Conservation (phyloP, 2,329 filamentous ascomycete genomes). For the Metarhizium guizhouense region DNA sequence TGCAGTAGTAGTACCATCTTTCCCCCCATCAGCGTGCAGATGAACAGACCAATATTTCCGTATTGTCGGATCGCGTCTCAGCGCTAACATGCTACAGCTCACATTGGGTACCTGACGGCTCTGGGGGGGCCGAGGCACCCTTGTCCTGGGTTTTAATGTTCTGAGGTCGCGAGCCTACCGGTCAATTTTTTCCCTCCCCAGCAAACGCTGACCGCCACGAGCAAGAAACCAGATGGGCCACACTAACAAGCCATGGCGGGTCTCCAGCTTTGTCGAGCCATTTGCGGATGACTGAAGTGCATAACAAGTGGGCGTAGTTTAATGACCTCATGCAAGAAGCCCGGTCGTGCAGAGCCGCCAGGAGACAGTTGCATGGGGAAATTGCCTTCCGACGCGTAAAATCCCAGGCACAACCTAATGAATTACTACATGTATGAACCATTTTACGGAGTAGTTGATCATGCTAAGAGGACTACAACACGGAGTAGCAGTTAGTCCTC, state of each 20-base stretch:
- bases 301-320: constrained; percentile 8
- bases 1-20: neutral
- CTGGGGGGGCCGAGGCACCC: neutral
- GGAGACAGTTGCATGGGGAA: constrained; percentile 3
- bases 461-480: no score
- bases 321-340: constrained; percentile 9
- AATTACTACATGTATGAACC: neutral
- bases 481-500: no score
- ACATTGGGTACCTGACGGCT: neutral
- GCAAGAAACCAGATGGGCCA: neutral
- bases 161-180: no score
- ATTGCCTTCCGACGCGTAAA: constrained; percentile 2
- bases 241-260: constrained; percentile 1
- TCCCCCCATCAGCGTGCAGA: neutral
- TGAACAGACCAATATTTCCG: neutral
- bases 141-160: neutral
- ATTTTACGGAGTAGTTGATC: neutral
- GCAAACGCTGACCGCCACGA: neutral
- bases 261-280: constrained; percentile 11
- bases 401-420: neutral
- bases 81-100: neutral
- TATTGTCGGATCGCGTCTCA: neutral
- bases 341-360: neutral
- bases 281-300: constrained; percentile 5
- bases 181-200: neutral